Conservation (phyloP, 495 filamentous ascomycete species). For the Darksidea phi region DNA sequence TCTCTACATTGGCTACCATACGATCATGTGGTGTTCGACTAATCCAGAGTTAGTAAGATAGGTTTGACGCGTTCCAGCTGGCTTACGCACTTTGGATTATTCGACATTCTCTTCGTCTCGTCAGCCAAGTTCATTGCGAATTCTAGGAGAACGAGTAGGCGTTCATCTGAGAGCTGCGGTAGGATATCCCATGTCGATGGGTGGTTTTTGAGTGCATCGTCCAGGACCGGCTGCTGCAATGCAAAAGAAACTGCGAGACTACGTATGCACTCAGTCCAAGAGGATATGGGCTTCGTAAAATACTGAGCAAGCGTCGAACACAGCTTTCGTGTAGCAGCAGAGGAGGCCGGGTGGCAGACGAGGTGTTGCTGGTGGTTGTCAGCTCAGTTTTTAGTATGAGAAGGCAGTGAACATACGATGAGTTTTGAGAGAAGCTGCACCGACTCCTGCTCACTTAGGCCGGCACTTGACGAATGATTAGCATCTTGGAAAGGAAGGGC, state of each 20-base stretch:
- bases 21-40: constrained; percentile 22
- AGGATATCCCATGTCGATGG: constrained; percentile 55
- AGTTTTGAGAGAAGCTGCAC: constrained; percentile 66
- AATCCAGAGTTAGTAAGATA: background rate
- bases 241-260: constrained; percentile 66
- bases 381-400: background rate
- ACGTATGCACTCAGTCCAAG: constrained; percentile 67
- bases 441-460: constrained; percentile 61
- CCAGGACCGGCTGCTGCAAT: constrained; percentile 49
- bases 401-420: constrained; percentile 56
- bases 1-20: constrained; percentile 24
- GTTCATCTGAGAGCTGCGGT: constrained; percentile 52
- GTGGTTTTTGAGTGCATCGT: constrained; percentile 52
- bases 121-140: constrained; percentile 73
- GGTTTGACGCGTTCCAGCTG: background rate
- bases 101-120: constrained; percentile 67
- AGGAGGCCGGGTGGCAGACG: constrained; percentile 13
- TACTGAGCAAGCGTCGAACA: constrained; percentile 78
- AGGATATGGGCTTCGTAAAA: constrained; percentile 67
- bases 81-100: constrained; percentile 40
- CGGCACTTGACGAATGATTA: constrained; percentile 49
- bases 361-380: constrained; percentile 24
- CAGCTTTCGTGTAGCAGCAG: constrained; percentile 76
- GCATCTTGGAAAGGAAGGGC: background rate
- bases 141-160: constrained; percentile 63